Conservation (phyloP, 179 eudicot species). For the Pouteria campechiana region DNA sequence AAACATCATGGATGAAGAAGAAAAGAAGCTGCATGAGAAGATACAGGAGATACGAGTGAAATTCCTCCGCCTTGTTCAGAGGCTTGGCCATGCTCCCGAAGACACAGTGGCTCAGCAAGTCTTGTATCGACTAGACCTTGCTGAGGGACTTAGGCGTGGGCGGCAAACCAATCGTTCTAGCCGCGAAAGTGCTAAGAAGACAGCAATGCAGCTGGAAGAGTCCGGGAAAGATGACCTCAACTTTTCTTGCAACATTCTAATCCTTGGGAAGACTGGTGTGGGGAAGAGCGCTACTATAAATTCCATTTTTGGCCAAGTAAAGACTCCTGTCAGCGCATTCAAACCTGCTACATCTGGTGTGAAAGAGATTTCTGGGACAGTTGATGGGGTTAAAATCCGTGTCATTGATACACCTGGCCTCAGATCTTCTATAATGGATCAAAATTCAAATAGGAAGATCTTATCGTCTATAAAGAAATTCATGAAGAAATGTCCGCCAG, state of each 20-base stretch:
- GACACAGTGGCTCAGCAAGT: constrained; percentile 58
- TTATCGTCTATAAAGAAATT: constrained; percentile 50
- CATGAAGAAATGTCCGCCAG: constrained; percentile 52
- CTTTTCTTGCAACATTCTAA: constrained; percentile 56
- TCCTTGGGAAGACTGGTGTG: constrained; percentile 87
- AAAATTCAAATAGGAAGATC: constrained; percentile 43
- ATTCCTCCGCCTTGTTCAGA: constrained; percentile 51
- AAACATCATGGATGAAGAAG: constrained; percentile 39
- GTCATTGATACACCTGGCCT: constrained; percentile 90
- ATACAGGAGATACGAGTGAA: constrained; percentile 44
- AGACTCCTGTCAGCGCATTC: constrained; percentile 51
- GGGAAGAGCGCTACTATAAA: constrained; percentile 94
- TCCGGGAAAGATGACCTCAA: constrained; percentile 33
- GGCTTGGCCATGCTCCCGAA: constrained; percentile 44
- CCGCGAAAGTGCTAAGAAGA: constrained; percentile 39
- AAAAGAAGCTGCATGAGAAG: constrained; percentile 38
- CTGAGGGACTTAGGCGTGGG: constrained; percentile 34
- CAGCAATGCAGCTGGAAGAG: constrained; percentile 41
- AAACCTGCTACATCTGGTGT: constrained; percentile 56
- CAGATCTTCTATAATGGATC: constrained; percentile 43
- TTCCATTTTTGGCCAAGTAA: constrained; percentile 71
- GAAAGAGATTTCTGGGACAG: constrained; percentile 36
- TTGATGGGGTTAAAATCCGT: constrained; percentile 56
- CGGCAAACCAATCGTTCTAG: constrained; percentile 19
- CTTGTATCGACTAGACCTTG: constrained; percentile 37